A percentile compares a stretch with the other conserved stretches of the same genome.
These are phyloP conservation scores for Rosa persica DNA, from an alignment of 306 rosid genomes.

Conservation along the genomic window DNA sequence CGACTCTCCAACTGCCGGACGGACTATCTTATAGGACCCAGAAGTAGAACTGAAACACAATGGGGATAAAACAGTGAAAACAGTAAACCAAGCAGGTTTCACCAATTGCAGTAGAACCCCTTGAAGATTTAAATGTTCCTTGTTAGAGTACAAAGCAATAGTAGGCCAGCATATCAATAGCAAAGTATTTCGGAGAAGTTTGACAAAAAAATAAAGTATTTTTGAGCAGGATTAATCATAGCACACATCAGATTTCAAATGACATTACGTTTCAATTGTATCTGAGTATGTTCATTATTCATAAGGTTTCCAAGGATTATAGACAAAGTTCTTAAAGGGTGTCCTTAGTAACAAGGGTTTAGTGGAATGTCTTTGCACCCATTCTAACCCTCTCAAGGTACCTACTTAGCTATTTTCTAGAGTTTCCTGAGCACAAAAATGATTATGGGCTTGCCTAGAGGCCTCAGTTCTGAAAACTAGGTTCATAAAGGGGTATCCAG, in stretches of 20 bases:
- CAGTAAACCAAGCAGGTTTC: not conserved
- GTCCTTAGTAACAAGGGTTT: not conserved
- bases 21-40: constrained; percentile 79
- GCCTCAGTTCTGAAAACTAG: not conserved
- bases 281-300: not conserved
- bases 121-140: not conserved
- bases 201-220: not conserved
- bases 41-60: constrained; percentile 71
- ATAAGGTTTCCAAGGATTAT: not conserved
- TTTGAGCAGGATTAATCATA: not conserved
- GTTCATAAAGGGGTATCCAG: not conserved
- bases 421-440: not conserved
- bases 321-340: not conserved
- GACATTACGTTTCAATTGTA: not conserved
- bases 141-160: not conserved
- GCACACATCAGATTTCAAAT: not conserved
- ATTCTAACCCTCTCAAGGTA: not conserved
- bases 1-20: constrained; percentile 98
- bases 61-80: constrained; percentile 23
- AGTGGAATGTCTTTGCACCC: not conserved
- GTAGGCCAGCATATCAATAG: not conserved
- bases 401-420: not conserved
- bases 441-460: not conserved
- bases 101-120: not conserved
- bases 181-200: not conserved